Evolutionary conservation across 2,329 filamentous ascomycete genomes (phyloP).

Genomic region (Epichloe elymi): DNA sequence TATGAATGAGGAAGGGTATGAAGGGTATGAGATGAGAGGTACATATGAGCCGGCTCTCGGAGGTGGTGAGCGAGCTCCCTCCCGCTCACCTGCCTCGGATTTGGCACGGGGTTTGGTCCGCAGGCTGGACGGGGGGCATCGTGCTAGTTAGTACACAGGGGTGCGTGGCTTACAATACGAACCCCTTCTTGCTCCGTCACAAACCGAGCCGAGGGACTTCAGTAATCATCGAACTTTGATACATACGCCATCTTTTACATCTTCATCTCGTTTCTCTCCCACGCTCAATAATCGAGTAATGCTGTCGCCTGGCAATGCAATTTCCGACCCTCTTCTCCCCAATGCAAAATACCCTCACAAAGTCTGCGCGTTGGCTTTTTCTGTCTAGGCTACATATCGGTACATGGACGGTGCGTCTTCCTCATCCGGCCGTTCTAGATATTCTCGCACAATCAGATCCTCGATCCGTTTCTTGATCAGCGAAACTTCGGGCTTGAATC

Average conservation of each 20-base stretch:
- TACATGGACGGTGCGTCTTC: constrained; percentile 53
- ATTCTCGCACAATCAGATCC: constrained; percentile 62
- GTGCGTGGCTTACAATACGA: too few species aligned
- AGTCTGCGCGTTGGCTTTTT: background rate
- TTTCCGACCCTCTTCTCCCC: background rate
- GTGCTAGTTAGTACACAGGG: too few species aligned
- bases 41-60: background rate
- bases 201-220: background rate
- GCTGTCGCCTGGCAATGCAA: constrained; percentile 1
- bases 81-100: background rate
- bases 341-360: background rate
- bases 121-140: background rate
- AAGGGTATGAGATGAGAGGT: background rate
- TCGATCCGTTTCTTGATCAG: constrained; percentile 77
- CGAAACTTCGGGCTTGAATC: constrained; percentile 63
- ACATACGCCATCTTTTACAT: background rate
- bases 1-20: too few species aligned
- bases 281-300: background rate
- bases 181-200: too few species aligned
- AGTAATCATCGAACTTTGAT: background rate
- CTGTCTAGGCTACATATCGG: constrained; percentile 52
- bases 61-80: too few species aligned
- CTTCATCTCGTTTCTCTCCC: background rate
- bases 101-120: background rate
- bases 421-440: constrained; percentile 58